Percentiles rank a stretch among this genome's conserved stretches.
Evolutionary conservation across 129 eudicot genomes (phyloP).

Genomic region (Ambrosia artemisiifolia): DNA sequence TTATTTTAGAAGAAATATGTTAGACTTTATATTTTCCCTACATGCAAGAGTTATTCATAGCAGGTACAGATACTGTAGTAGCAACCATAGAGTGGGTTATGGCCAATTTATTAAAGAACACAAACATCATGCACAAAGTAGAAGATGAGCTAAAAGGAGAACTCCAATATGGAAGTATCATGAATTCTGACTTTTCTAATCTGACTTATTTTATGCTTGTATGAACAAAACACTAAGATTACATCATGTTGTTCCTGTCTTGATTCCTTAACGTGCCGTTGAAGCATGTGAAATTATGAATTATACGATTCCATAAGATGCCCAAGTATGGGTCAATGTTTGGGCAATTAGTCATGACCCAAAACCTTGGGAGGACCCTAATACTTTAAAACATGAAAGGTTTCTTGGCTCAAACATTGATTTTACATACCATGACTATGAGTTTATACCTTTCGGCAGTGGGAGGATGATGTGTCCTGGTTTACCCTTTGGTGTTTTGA

Average conservation of each 20-base stretch:
- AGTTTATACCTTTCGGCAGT: slow-evolving; percentile 31
- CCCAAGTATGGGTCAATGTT: slow-evolving; percentile 26
- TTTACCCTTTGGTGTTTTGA: slow-evolving; percentile 25
- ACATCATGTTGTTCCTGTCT: slow-evolving; percentile 25
- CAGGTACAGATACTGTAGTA: not conserved
- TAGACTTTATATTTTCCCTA: not conserved
- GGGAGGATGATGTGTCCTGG: slow-evolving; percentile 50
- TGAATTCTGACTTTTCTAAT: not conserved
- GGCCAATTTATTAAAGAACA: slow-evolving; percentile 35
- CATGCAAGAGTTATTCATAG: slow-evolving; percentile 28
- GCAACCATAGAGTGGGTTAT: slow-evolving; percentile 36
- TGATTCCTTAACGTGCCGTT: slow-evolving; percentile 24
- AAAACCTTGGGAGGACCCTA: slow-evolving; percentile 33
- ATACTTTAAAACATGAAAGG: slow-evolving; percentile 28
- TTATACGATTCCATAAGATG: slow-evolving; percentile 29
- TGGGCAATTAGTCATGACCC: slow-evolving; percentile 45
- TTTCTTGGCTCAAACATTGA: slow-evolving; percentile 30
- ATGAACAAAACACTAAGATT: slow-evolving; percentile 31
- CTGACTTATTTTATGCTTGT: slow-evolving; percentile 25
- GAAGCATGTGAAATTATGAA: slow-evolving; percentile 33
- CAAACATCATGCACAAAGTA: slow-evolving; percentile 18
- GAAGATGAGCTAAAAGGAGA: slow-evolving; percentile 9
- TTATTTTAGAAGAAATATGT: too few species aligned
- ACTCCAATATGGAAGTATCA: slow-evolving; percentile 24
- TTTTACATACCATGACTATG: slow-evolving; percentile 22